Base-by-base conservation (phyloP, 108 stramenopile species). In the Pseudonitzschia multistriata region DNA sequence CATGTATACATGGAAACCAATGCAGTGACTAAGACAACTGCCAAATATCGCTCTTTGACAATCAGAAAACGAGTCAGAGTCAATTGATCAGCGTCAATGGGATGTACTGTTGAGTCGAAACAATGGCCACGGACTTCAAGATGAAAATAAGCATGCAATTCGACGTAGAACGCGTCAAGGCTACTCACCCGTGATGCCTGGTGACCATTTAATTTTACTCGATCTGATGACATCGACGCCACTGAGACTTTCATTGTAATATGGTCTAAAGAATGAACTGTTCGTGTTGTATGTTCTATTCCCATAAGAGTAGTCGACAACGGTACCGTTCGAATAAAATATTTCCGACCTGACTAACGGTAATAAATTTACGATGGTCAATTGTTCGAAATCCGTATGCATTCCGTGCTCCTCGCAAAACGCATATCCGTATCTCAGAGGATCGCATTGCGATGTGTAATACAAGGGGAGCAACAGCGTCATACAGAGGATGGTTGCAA, bases 281-380 rank as follows among this genome's bases (percentile, higher is more conserved):
- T 25, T 13, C 14, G 10, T 52, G 50, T 52, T 24, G 24, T 52
- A 25, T 7, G 50, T n/a, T 5, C 24, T 52, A 39, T 39, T 10
- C 37, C 3, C 19, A n/a, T 22, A 14, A 55, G 5, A 7, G 8
- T 29, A 29, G 30, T 30, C 57, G 2, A 33, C 57, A 15, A 7
- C 30, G 25, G 33, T 49, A 8, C 42, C 66, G 8, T 67, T 55
- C 2, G 53, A 34, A 3, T 47, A 49, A 21, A 45, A 28, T 15
- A 53, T 62, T 31, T 62, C 39, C n/a, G 60, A 49, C 30, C 53
- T 45, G 11, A 52, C 11, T 22, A 45, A 15, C 7, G 60, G 60
- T 35, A 79, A 76, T 36, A 93, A 81, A 52, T 91, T 88, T 1
- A 89, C 87, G 47, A 90, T 79, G 17, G 92, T 93, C 8, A 88